phyloP scores from a whole-genome alignment of 1,284 basidiomycete genomes.

The Ustilago nuda region DNA sequence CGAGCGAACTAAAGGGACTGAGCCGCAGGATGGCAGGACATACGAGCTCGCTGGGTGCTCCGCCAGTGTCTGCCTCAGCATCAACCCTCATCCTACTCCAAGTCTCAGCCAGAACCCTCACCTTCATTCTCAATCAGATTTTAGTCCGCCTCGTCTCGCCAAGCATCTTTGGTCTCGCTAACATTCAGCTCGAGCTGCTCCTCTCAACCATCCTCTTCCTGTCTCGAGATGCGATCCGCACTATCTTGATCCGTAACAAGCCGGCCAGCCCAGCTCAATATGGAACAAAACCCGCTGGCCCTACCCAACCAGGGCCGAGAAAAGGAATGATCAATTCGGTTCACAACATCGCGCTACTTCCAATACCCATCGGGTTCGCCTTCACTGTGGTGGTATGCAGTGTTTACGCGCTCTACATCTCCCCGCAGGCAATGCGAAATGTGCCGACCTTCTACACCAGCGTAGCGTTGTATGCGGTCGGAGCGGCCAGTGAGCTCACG shows the following conservation, averaged over 20 bases:
- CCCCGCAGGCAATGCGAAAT: constrained; percentile 38
- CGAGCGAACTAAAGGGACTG: neutral
- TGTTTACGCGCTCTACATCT: constrained; percentile 45
- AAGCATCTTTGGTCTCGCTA: constrained; percentile 84
- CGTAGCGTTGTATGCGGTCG: constrained; percentile 57
- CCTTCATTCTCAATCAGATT: constrained; percentile 88
- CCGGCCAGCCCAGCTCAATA: neutral
- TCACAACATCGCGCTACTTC: constrained; percentile 63
- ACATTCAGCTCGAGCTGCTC: constrained; percentile 86
- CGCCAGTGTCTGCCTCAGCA: constrained; percentile 71
- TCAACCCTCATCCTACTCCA: constrained; percentile 88
- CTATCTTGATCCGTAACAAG: constrained; percentile 47
- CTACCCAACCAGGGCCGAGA: constrained; percentile 4
- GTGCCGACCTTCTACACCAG: constrained; percentile 45
- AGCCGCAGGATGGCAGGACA: neutral
- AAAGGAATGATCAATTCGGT: constrained; percentile 21
- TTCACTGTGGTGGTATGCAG: constrained; percentile 36
- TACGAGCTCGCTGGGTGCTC: neutral
- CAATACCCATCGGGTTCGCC: constrained; percentile 51
- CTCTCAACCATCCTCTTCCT: constrained; percentile 91
- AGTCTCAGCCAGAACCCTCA: constrained; percentile 82
- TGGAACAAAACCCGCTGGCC: too few species aligned
- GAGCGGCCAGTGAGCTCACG: constrained; percentile 58
- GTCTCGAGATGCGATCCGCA: constrained; percentile 83
- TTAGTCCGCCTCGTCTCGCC: constrained; percentile 87